Conservation (phyloP, 768 basidiomycete genomes). For the Lentinula boryana region DNA sequence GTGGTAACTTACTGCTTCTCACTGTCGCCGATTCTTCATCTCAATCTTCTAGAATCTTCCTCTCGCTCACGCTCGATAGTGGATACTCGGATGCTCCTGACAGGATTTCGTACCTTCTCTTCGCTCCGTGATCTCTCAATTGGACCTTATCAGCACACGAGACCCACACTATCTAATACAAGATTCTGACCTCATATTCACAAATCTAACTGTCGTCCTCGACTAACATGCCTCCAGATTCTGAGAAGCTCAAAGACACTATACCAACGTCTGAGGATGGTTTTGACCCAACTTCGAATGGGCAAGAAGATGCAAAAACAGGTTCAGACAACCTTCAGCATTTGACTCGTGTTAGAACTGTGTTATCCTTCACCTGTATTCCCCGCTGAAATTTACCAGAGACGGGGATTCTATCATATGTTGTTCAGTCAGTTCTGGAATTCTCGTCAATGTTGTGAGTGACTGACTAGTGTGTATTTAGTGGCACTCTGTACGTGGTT, state of each 20-base stretch:
- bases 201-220: neutral
- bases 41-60: too few species aligned
- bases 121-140: neutral
- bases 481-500: neutral
- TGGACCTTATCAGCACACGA: neutral
- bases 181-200: neutral
- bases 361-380: neutral
- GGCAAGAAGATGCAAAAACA: neutral
- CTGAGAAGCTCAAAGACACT: neutral
- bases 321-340: neutral
- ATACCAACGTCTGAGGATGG: neutral
- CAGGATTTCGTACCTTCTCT: neutral
- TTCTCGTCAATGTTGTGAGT: neutral
- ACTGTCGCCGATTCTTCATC: too few species aligned
- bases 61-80: neutral
- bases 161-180: neutral
- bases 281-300: neutral
- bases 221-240: neutral
- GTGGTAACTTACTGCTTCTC: too few species aligned
- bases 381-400: conserved; percentile 19
- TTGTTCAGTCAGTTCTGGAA: conserved; percentile 41
- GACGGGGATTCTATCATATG: conserved; percentile 45
- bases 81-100: neutral
- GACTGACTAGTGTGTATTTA: neutral
- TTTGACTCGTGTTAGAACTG: neutral